Evolutionary conservation across 495 filamentous ascomycete species (phyloP), one percentile per base, ranked within the genome.

Genomic region (Aspergillus baeticus): DNA sequence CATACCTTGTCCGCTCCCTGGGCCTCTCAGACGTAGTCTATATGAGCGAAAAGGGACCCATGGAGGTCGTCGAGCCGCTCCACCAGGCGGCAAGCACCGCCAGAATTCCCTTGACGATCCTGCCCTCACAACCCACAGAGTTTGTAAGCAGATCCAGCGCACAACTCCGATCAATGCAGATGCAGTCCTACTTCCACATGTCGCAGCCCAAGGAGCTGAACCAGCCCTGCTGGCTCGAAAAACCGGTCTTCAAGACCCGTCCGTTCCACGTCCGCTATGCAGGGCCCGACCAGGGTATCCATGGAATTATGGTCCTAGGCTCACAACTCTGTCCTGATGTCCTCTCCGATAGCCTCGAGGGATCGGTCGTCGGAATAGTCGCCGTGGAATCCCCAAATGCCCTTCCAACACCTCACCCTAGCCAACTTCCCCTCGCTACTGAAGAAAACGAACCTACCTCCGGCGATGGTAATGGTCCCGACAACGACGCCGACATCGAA

Each of bases 111-210:
- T 52, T 82, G 43, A 78, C 73, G 1, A 70, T 72, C 2, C 59
- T 82, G 2, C 68, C 69, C 18, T 87, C 87, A 2, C 83, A 87
- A 57, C 72, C 83, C 15, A 84, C 79, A 50, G 80, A 87, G 18
- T 75, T 82, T 51, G 73, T 82, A 5, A 80, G 80, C n/a, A 76
- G 84, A 36, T 91, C 86, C 1, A 80, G 87, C 8, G 80, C 81
- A 11, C 83, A 93, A 60, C 67, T 91, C 5, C 80, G 90, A 49
- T 79, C 82, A 22, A 92, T 95, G 89, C 88, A 92, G 59, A 87
- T 82, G 20, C 82, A 90, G 64, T 88, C 90, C 0, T 92, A 92
- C 59, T 92, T 95, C 67, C 85, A 90, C 65, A 62, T 74, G 37
- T 73, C 65, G 14, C 72, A 71, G 10, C 62, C 69, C 8, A 62